phyloP scores from a whole-genome alignment of 768 basidiomycete genomes.

The Trametes cinnabarina region DNA sequence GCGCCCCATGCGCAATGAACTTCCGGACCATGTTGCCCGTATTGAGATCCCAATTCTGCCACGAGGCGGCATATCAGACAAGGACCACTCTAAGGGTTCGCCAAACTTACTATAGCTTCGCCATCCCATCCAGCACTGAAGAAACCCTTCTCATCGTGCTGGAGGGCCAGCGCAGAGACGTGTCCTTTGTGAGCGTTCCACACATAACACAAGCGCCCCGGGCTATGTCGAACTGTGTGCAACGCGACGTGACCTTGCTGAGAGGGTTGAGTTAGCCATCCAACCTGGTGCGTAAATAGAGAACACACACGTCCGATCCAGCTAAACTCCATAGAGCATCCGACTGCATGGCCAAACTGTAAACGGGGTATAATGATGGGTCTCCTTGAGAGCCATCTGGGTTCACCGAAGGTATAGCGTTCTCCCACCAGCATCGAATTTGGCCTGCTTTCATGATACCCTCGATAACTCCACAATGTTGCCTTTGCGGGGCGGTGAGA shows the following conservation, averaged over 20 bases:
- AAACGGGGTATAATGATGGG: conserved; percentile 65
- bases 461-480: conserved; percentile 88
- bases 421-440: conserved; percentile 90
- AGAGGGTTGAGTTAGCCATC: not conserved
- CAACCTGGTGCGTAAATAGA: too few species aligned
- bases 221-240: conserved; percentile 89
- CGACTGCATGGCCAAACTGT: conserved; percentile 87
- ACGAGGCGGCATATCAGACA: conserved; percentile 10
- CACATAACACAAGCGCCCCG: conserved; percentile 72
- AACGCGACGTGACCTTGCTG: conserved; percentile 91
- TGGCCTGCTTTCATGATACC: conserved; percentile 89
- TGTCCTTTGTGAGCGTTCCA: conserved; percentile 77
- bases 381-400: conserved; percentile 47
- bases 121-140: conserved; percentile 97
- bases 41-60: conserved; percentile 97
- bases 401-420: conserved; percentile 43
- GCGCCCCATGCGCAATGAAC: conserved; percentile 80
- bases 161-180: conserved; percentile 81
- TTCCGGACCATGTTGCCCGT: conserved; percentile 76
- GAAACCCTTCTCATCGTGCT: conserved; percentile 79
- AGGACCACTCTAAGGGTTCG: not conserved
- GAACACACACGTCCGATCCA: conserved; percentile 68
- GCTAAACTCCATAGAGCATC: conserved; percentile 92
- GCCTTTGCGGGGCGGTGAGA: conserved; percentile 83
- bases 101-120: conserved; percentile 66